Conservation (phyloP, 306 rosid species). For the Quercus wislizeni region DNA sequence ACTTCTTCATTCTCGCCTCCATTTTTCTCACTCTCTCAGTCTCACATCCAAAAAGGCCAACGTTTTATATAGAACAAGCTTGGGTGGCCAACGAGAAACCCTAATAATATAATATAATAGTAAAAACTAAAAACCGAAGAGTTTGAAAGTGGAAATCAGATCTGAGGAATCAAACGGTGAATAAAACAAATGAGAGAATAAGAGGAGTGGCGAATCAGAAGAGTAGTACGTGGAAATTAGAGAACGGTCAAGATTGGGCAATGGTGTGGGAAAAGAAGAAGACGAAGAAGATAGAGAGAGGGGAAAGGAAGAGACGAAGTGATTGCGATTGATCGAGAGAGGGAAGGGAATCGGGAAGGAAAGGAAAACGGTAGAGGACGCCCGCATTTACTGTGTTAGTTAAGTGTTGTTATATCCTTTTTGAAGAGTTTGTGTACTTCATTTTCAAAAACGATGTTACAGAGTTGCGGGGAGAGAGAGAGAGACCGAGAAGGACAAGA, state of each 20-base stretch:
- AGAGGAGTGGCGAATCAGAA: neutral
- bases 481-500: constrained; percentile 21
- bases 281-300: neutral
- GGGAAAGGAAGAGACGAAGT: neutral
- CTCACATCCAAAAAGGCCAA: too few species aligned
- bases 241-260: neutral
- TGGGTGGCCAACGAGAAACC: too few species aligned
- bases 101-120: constrained; percentile 2
- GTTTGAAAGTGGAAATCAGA: constrained; percentile 24
- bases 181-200: neutral
- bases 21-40: constrained; percentile 17
- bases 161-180: constrained; percentile 15
- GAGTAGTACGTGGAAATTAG: neutral
- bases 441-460: too few species aligned
- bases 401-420: neutral
- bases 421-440: too few species aligned
- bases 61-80: too few species aligned
- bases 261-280: neutral
- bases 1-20: constrained; percentile 75
- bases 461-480: neutral
- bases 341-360: neutral
- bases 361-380: neutral
- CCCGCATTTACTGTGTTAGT: constrained; percentile 22
- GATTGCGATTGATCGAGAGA: neutral
- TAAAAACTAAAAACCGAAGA: neutral